Evolutionary conservation across 164 flowering plant genomes (phyloP).

Genomic region (Annona cherimola): DNA sequence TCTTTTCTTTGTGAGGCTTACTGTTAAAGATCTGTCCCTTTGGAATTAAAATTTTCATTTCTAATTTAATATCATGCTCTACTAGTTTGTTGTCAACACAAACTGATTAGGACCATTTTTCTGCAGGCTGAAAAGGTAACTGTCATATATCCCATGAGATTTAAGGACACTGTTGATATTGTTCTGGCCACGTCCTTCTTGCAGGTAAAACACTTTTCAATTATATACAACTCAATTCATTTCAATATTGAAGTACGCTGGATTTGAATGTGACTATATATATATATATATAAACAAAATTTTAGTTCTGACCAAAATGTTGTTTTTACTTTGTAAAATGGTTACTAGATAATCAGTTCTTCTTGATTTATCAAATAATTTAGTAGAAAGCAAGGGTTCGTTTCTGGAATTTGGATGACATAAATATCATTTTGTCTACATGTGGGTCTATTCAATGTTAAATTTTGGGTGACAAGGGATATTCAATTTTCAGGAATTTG

Average conservation of each 20-base stretch:
- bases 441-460: not conserved
- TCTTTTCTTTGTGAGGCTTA: too few relatives aligned
- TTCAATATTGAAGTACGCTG: not conserved
- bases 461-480: conserved; percentile 4
- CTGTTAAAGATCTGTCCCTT: not conserved
- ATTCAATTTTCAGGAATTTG: conserved; percentile 62
- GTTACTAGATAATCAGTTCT: too few relatives aligned
- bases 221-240: not conserved
- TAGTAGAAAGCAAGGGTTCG: too few relatives aligned
- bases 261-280: too few relatives aligned
- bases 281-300: too few relatives aligned
- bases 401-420: not conserved
- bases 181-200: conserved; percentile 91
- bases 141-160: conserved; percentile 89
- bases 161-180: conserved; percentile 74
- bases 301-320: too few relatives aligned
- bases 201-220: conserved; percentile 45
- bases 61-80: not conserved
- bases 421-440: not conserved
- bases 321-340: too few relatives aligned
- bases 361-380: too few relatives aligned
- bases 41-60: not conserved
- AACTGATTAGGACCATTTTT: not conserved
- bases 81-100: not conserved
- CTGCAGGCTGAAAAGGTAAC: conserved; percentile 86